Conservation (phyloP, 2,329 filamentous ascomycete species). For the Emericellopsis atlantica region DNA sequence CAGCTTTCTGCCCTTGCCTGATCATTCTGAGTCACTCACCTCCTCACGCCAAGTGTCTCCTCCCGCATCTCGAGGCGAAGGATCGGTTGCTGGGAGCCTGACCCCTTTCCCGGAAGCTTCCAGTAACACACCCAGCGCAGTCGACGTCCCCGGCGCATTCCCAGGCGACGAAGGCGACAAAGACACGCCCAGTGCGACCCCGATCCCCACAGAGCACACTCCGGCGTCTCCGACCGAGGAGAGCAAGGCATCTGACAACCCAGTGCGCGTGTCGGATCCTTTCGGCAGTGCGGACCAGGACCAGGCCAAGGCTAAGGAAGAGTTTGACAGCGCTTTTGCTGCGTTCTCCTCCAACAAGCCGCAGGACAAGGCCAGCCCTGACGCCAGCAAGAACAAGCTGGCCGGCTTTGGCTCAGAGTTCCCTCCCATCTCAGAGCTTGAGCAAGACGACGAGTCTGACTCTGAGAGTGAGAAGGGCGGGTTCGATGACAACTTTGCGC, state of each 20-base stretch:
- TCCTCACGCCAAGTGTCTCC: constrained; percentile 71
- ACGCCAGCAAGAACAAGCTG: constrained; percentile 9
- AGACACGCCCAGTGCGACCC: constrained; percentile 13
- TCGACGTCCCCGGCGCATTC: constrained; percentile 14
- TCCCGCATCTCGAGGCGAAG: constrained; percentile 41
- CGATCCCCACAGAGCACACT: constrained; percentile 11
- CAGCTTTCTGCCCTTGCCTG: constrained; percentile 59
- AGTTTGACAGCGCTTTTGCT: constrained; percentile 78
- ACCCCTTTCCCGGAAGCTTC: not conserved
- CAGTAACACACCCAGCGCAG: not conserved
- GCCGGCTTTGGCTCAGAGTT: constrained; percentile 62
- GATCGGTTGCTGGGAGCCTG: not conserved
- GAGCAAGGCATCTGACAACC: constrained; percentile 7
- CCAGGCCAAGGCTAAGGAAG: constrained; percentile 55
- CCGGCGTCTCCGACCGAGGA: constrained; percentile 3
- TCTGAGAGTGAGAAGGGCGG: constrained; percentile 67
- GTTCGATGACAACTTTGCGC: constrained; percentile 88
- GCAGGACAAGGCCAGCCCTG: constrained; percentile 27
- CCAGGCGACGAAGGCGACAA: constrained; percentile 17
- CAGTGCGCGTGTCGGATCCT: constrained; percentile 24
- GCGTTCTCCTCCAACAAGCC: constrained; percentile 50
- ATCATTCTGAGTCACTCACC: constrained; percentile 54
- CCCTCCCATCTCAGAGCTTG: constrained; percentile 82
- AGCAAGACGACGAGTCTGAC: constrained; percentile 73
- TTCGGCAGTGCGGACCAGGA: constrained; percentile 33